Evolutionary conservation across 2,329 filamentous ascomycete species (phyloP).

Genomic region (Colletotrichum spaethianum): DNA sequence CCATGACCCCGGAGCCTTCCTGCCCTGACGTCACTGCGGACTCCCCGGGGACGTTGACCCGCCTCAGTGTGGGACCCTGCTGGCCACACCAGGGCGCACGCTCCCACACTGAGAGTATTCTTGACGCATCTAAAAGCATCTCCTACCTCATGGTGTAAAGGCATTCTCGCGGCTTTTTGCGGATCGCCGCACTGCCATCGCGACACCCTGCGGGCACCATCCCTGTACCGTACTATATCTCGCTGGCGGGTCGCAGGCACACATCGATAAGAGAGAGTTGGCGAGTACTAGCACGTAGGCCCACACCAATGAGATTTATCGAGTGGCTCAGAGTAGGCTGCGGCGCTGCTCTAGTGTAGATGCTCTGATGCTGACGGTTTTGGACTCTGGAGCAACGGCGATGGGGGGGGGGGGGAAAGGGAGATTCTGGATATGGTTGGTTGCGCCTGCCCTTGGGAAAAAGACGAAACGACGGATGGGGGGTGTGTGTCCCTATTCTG

Average conservation of each 20-base stretch:
- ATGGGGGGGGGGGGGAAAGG: background rate
- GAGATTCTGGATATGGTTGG: background rate
- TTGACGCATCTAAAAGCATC: background rate
- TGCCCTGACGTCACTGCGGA: constrained; percentile 32
- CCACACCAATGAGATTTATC: constrained; percentile 4
- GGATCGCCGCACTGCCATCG: constrained; percentile 18
- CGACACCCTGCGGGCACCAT: constrained; percentile 17
- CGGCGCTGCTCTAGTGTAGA: background rate
- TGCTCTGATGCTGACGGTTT: background rate
- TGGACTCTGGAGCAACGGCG: background rate
- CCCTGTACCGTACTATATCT: constrained; percentile 1
- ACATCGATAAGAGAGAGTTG: constrained; percentile 19
- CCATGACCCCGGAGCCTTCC: background rate
- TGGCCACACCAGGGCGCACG: background rate
- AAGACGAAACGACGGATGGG: background rate
- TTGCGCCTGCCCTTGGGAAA: background rate
- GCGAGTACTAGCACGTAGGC: background rate
- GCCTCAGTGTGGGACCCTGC: constrained; percentile 3
- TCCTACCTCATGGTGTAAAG: constrained; percentile 28
- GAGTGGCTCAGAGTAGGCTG: background rate
- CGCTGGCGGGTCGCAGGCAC: constrained; percentile 14
- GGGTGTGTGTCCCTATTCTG: background rate
- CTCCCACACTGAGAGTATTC: background rate
- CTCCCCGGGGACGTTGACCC: constrained; percentile 4
- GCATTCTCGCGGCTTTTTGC: constrained; percentile 36